These are phyloP conservation scores for Pulveroboletus ravenelii DNA, from an alignment of 768 basidiomycete genomes.

Conservation along the genomic window DNA sequence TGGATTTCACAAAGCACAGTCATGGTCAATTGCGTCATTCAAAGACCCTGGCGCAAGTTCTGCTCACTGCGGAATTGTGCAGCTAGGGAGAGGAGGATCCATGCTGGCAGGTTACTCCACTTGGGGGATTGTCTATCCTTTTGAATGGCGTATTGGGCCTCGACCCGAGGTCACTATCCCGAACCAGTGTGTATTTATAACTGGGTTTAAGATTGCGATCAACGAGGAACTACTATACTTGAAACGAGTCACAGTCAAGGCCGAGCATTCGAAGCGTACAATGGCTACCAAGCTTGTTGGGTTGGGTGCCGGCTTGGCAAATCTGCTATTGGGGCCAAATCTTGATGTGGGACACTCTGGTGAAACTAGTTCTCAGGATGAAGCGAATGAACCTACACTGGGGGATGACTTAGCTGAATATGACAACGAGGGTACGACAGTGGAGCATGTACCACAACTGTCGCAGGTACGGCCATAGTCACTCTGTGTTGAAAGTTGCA, in stretches of 20 bases:
- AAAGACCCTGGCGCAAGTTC: background rate
- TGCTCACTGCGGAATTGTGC: background rate
- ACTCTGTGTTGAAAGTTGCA: background rate
- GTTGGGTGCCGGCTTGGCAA: background rate
- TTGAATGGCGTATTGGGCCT: background rate
- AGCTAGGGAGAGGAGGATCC: background rate
- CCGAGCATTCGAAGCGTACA: background rate
- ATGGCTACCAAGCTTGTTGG: background rate
- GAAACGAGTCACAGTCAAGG: constrained; percentile 1
- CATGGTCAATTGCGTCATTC: background rate
- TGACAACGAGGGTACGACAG: background rate
- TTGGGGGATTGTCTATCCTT: background rate
- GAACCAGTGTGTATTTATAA: too few relatives aligned
- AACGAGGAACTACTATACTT: background rate
- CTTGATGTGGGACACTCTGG: background rate
- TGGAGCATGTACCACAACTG: background rate
- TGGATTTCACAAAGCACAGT: background rate
- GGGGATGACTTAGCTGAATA: background rate
- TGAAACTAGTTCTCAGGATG: background rate
- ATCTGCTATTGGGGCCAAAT: background rate
- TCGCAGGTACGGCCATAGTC: background rate
- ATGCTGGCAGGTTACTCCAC: background rate
- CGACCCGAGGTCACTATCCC: background rate
- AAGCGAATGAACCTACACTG: background rate
- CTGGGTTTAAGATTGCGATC: too few relatives aligned